Conservation (phyloP, 352 stramenopile genomes). For the Pythium phragmitis region DNA sequence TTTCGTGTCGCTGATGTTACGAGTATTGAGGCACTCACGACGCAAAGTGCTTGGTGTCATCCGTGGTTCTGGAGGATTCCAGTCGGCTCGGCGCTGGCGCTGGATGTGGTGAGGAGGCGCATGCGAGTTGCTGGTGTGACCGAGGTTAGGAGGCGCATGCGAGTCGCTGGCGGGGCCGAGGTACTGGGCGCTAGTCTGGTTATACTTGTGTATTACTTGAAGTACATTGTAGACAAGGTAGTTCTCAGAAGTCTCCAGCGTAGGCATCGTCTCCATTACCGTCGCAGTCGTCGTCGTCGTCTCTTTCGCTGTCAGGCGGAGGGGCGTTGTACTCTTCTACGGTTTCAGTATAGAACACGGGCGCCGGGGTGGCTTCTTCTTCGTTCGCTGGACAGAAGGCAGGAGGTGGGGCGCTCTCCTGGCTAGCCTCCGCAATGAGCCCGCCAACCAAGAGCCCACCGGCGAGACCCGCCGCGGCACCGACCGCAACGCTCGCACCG, state of each 20-base stretch:
- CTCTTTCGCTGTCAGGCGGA: background rate
- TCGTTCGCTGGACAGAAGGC: background rate
- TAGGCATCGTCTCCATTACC: background rate
- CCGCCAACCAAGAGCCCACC: slow-evolving; percentile 14
- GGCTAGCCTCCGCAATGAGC: slow-evolving; percentile 10
- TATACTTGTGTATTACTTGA: background rate
- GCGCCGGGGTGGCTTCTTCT: too few species aligned
- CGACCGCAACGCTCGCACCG: slow-evolving; percentile 8
- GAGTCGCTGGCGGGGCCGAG: background rate
- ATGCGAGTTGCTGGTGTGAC: background rate
- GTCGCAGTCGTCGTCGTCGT: background rate
- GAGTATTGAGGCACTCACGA: too few species aligned
- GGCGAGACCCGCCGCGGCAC: slow-evolving; percentile 7
- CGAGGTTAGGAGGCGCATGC: background rate
- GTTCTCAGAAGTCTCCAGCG: background rate
- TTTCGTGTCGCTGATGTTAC: too few species aligned
- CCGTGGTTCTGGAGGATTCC: too few species aligned
- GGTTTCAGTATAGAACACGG: too few species aligned
- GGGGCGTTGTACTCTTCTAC: too few species aligned
- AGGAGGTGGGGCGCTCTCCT: background rate
- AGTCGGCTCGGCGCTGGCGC: too few species aligned
- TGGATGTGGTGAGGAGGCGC: background rate
- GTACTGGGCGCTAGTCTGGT: background rate
- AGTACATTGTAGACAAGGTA: background rate
- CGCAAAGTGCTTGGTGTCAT: too few species aligned